phyloP scores from a whole-genome alignment of 257 asterid species.

The Euphrasia confusa region DNA sequence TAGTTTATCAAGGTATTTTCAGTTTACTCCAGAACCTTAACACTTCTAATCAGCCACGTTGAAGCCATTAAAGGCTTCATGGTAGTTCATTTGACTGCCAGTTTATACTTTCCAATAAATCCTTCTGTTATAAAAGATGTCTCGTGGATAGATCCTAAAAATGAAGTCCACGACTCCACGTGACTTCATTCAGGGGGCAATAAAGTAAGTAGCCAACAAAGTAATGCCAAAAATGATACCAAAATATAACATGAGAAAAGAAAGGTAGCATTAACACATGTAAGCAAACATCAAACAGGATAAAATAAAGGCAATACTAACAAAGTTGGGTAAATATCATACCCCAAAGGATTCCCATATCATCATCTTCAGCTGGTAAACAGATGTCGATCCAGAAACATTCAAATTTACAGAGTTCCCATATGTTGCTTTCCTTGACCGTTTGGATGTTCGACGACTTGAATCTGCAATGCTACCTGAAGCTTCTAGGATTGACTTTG shows the following conservation, averaged over 20 bases:
- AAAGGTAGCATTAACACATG: no score
- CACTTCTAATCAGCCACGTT: no score
- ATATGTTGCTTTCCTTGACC: slow-evolving; percentile 74
- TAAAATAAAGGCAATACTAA: slow-evolving; percentile 13
- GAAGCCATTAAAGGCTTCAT: no score
- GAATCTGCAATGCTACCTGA: slow-evolving; percentile 58
- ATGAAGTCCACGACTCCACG: no score
- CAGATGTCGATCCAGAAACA: slow-evolving; percentile 82
- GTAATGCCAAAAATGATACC: neutral
- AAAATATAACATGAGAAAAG: no score
- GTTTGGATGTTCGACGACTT: slow-evolving; percentile 88
- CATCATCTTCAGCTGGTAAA: slow-evolving; percentile 97
- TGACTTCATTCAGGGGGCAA: neutral
- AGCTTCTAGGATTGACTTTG: slow-evolving; percentile 86
- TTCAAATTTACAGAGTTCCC: slow-evolving; percentile 79
- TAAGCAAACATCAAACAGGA: neutral
- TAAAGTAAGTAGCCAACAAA: neutral
- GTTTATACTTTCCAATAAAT: no score
- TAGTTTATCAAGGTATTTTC: no score
- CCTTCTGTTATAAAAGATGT: no score
- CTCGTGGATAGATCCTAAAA: no score
- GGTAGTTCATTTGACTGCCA: no score
- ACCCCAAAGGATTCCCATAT: slow-evolving; percentile 99
- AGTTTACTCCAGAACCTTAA: no score
- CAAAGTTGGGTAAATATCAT: slow-evolving; percentile 22